Evolutionary conservation across 2,329 filamentous ascomycete genomes (phyloP).

Genomic region (Aspergillus fumigatiaffinis): DNA sequence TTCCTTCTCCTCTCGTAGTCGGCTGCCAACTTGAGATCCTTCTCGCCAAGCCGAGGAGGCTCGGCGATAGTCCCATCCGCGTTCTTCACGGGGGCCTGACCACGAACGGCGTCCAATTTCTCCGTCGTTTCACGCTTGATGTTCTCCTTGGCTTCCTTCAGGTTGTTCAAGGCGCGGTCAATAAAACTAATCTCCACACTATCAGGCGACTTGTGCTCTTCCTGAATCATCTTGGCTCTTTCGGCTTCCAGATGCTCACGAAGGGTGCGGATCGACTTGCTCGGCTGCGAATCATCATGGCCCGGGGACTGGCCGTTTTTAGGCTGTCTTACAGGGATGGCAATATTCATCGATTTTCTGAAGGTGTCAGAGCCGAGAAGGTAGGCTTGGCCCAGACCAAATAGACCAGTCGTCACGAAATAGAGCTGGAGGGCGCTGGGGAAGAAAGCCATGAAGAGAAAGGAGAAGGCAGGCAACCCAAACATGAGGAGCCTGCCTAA

Average conservation of each 20-base stretch:
- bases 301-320: not conserved
- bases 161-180: conserved; percentile 33
- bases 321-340: conserved; percentile 11
- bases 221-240: conserved; percentile 7
- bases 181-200: conserved; percentile 24
- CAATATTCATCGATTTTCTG: conserved; percentile 26
- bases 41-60: conserved; percentile 25
- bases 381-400: conserved; percentile 42
- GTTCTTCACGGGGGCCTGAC: conserved; percentile 20
- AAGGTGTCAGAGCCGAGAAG: conserved; percentile 38
- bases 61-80: conserved; percentile 15
- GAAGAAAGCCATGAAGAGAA: conserved; percentile 52
- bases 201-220: conserved; percentile 5
- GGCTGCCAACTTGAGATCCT: conserved; percentile 27
- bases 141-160: conserved; percentile 25
- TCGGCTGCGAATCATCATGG: conserved; percentile 3
- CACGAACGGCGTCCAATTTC: conserved; percentile 7
- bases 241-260: conserved; percentile 13
- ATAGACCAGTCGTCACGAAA: conserved; percentile 48
- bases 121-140: conserved; percentile 19
- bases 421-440: conserved; percentile 60
- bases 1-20: conserved; percentile 28
- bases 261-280: conserved; percentile 16
- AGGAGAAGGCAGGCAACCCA: conserved; percentile 51
- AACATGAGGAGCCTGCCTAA: conserved; percentile 34